A percentile compares a stretch with the other conserved stretches of the same genome.
phyloP scores from a whole-genome alignment of 345 rosid species.

The Aurinia saxatilis region DNA sequence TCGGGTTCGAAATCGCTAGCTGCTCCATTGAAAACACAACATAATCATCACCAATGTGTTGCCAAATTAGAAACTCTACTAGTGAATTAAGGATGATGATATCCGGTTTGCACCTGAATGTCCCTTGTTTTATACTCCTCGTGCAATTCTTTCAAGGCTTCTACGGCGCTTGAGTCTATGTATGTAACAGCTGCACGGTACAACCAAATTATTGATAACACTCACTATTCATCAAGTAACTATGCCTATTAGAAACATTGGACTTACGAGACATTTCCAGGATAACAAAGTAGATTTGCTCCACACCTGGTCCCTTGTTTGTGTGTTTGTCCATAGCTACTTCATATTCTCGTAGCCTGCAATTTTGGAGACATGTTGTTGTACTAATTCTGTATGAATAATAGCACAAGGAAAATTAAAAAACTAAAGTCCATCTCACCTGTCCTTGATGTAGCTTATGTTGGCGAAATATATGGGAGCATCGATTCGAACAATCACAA shows the following conservation, averaged over 20 bases:
- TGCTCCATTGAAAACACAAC: constrained; percentile 19
- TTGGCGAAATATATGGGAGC: constrained; percentile 98
- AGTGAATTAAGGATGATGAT: neutral
- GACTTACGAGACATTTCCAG: constrained; percentile 94
- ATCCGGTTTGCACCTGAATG: constrained; percentile 51
- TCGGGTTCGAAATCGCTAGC: constrained; percentile 86
- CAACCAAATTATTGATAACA: neutral
- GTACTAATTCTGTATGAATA: constrained; percentile 3
- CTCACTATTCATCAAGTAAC: neutral
- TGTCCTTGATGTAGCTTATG: constrained; percentile 85
- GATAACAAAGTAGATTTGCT: constrained; percentile 68
- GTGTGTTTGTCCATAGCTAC: constrained; percentile 56
- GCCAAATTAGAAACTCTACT: neutral
- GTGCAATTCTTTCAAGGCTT: constrained; percentile 80
- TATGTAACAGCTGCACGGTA: constrained; percentile 67
- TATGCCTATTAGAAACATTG: neutral
- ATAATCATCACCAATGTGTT: neutral
- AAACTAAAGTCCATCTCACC: constrained; percentile 32
- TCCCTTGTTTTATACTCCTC: constrained; percentile 74
- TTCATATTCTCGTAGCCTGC: constrained; percentile 84
- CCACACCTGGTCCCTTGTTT: constrained; percentile 68
- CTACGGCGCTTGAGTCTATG: constrained; percentile 84
- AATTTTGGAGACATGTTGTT: neutral
- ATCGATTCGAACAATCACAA: constrained; percentile 85
- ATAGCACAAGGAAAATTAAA: neutral